Percentiles rank a stretch among this genome's conserved stretches.
These are phyloP conservation scores for Aphanomyces euteiches DNA, from an alignment of 352 stramenopile species.

Conservation along the genomic window DNA sequence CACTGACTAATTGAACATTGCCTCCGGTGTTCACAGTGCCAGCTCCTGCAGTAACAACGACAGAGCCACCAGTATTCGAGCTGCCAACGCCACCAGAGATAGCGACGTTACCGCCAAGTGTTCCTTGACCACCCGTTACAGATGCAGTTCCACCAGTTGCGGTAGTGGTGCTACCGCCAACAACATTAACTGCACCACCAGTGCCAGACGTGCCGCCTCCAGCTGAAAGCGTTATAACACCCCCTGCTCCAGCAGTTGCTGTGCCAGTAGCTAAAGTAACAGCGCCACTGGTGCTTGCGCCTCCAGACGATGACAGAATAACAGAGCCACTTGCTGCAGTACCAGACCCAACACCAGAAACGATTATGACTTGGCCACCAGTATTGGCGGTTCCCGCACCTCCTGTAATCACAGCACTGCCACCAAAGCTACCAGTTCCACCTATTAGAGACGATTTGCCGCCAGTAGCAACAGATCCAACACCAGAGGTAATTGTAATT, in stretches of 20 bases:
- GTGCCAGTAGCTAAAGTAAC: conserved; percentile 16
- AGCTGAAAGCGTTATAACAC: conserved; percentile 9
- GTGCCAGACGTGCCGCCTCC: conserved; percentile 8
- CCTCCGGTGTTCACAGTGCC: conserved; percentile 20
- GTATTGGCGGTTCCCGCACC: conserved; percentile 59
- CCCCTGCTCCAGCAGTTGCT: conserved; percentile 17
- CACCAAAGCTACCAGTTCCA: conserved; percentile 11
- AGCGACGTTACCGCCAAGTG: conserved; percentile 14
- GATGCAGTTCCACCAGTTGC: conserved; percentile 4
- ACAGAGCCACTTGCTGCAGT: conserved; percentile 56
- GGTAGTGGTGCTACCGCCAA: conserved; percentile 13
- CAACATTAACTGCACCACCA: conserved; percentile 17
- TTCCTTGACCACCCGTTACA: conserved; percentile 26
- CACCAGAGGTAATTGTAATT: conserved; percentile 33
- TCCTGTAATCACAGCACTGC: conserved; percentile 42
- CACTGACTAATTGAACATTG: conserved; percentile 11
- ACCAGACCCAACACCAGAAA: conserved; percentile 54
- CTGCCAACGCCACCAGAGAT: conserved; percentile 22
- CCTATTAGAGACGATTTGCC: conserved; percentile 12
- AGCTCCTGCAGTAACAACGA: conserved; percentile 16
- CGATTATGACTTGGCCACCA: conserved; percentile 58
- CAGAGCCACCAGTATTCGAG: conserved; percentile 15
- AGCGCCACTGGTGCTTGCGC: conserved; percentile 25
- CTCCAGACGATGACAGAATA: conserved; percentile 42
- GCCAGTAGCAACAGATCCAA: conserved; percentile 11